phyloP scores from a whole-genome alignment of 345 rosid species.

The Syzygium jambos region DNA sequence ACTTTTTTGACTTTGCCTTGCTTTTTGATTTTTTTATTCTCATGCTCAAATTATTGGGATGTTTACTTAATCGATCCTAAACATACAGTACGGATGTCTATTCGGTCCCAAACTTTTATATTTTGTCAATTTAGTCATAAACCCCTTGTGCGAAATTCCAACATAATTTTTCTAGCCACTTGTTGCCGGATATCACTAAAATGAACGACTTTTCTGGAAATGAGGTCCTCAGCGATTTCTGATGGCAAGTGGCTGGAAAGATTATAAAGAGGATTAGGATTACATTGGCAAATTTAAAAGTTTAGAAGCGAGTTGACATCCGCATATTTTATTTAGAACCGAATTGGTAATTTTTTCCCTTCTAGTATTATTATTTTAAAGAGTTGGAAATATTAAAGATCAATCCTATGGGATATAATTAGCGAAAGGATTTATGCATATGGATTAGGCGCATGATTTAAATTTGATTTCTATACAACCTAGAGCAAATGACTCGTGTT shows the following conservation, averaged over 20 bases:
- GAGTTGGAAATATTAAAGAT: neutral
- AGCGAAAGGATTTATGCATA: neutral
- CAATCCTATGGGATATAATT: neutral
- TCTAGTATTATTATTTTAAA: neutral
- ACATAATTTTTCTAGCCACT: fast-evolving
- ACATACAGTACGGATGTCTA: neutral
- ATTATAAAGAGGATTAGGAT: neutral
- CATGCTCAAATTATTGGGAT: neutral
- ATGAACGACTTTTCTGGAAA: neutral
- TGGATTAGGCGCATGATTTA: neutral
- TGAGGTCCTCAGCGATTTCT: fast-evolving
- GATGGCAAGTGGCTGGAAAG: fast-evolving
- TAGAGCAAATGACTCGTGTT: too few relatives aligned
- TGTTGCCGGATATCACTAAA: fast-evolving
- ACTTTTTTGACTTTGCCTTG: neutral
- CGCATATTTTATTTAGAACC: fast-evolving
- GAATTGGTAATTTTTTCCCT: neutral
- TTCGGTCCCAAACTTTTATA: neutral
- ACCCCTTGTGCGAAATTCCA: neutral
- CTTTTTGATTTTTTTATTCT: neutral
- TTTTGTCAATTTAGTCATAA: neutral
- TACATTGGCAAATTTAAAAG: neutral
- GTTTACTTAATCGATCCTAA: neutral
- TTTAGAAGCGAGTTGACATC: fast-evolving
- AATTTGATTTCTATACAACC: neutral